Percentiles rank a stretch among this genome's conserved stretches.
Evolutionary conservation across 805 yeast genomes (phyloP).

Genomic region (Saitoella complicata): DNA sequence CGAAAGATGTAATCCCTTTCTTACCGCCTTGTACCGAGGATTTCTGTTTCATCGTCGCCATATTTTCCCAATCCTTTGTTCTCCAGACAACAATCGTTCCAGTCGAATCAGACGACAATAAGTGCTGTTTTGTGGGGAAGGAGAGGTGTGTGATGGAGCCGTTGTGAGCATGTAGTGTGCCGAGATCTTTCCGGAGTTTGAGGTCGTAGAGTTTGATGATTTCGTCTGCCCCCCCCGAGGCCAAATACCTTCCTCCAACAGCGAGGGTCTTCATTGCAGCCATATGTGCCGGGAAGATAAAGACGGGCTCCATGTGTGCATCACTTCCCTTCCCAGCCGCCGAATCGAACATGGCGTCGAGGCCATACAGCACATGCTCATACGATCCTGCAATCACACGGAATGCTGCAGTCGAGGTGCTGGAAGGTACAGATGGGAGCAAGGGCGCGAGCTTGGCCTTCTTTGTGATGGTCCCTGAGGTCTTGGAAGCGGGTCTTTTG

Average conservation of each 20-base stretch:
- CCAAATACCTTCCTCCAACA: constrained; percentile 65
- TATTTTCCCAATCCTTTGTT: constrained; percentile 90
- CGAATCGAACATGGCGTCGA: too few relatives aligned
- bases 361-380: constrained; percentile 54
- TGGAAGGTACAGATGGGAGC: too few relatives aligned
- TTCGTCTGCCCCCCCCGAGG: constrained; percentile 91
- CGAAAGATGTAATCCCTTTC: constrained; percentile 65
- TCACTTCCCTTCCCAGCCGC: too few relatives aligned
- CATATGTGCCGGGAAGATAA: constrained; percentile 91
- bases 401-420: constrained; percentile 16
- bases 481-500: too few relatives aligned
- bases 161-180: constrained; percentile 72
- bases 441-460: too few relatives aligned
- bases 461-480: too few relatives aligned
- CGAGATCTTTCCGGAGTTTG: constrained; percentile 84
- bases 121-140: constrained; percentile 63
- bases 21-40: constrained; percentile 36
- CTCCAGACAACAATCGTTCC: constrained; percentile 85
- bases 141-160: constrained; percentile 71
- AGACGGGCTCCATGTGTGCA: constrained; percentile 37
- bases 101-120: constrained; percentile 78
- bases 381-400: constrained; percentile 88
- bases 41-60: constrained; percentile 50
- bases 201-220: constrained; percentile 87
- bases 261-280: constrained; percentile 76